Evolutionary conservation across 2,329 filamentous ascomycete genomes (phyloP), one percentile per base, ranked within the genome.

Genomic region (Aspergillus hortae): DNA sequence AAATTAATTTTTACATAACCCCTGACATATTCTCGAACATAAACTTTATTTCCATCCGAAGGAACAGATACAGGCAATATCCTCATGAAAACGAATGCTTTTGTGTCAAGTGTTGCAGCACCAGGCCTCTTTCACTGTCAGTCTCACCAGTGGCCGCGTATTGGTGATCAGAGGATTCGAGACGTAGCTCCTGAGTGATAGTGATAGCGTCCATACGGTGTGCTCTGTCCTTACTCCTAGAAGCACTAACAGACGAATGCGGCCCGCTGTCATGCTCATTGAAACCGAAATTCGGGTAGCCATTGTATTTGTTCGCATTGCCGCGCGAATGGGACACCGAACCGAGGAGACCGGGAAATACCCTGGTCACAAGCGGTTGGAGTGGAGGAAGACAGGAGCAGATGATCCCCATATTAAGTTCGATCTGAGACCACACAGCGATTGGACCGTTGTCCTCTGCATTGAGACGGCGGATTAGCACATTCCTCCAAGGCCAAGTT

Each of bases 321-420:
- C 35, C 15, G 6, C 35, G 35, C 35, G 35, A 38, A 38, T 38
- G 44, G 30, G 30, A 38, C 40, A 19, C 17, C 14, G 40, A 42
- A 12, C 15, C 19, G 6, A 21, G 27, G 10, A 36, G 27, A 14
- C 19, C 10, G 7, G 7, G 44, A 10, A 47, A 47, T 38, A 36
- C 10, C 19, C 44, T 19, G 15, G 27, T 47, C 4, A 47, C n/a
- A 11, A 47, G 30, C 3, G 44, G 32, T 14, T 47, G 44, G 15
- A 47, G 44, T 10, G 44, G 44, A 12, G 44, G 44, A 23, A 47
- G 44, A 25, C 44, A 47, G 27, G 44, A 35, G 44, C 44, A 47
- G 15, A 47, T 47, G 44, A 47, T 47, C 3, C 44, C 44, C 44
- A 47, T 47, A 32, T 47, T 47, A 4, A 47, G 15, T 21, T 47